Percentiles rank a stretch among this genome's conserved stretches.
Evolutionary conservation across 768 basidiomycete species (phyloP).

Genomic region (Russula sp.): DNA sequence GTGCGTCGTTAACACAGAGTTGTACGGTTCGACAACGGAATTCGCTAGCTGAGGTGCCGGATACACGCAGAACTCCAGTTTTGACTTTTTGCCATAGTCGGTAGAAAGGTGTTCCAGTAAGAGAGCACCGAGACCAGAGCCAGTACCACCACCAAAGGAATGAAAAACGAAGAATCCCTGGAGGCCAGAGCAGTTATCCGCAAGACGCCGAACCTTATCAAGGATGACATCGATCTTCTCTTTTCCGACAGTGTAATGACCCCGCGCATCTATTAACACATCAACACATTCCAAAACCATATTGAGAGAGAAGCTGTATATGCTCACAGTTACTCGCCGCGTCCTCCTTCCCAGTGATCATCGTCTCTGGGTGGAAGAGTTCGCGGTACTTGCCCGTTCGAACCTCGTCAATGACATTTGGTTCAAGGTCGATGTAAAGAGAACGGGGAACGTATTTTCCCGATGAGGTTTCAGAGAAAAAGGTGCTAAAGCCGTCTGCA

Average conservation of each 20-base stretch:
- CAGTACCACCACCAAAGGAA: conserved; percentile 99
- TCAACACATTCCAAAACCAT: neutral
- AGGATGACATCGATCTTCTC: conserved; percentile 95
- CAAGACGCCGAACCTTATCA: conserved; percentile 93
- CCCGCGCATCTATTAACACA: conserved; percentile 73
- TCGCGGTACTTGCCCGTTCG: conserved; percentile 91
- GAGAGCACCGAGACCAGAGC: conserved; percentile 97
- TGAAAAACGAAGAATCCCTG: conserved; percentile 99
- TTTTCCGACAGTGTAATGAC: conserved; percentile 98
- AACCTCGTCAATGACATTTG: conserved; percentile 97
- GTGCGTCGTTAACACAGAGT: conserved; percentile 95
- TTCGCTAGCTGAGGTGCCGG: conserved; percentile 89
- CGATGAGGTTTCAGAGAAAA: conserved; percentile 96
- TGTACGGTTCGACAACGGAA: conserved; percentile 98
- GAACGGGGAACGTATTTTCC: conserved; percentile 98
- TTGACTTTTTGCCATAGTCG: conserved; percentile 56
- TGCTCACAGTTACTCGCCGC: conserved; percentile 95
- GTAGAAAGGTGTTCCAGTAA: conserved; percentile 93
- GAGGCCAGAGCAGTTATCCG: conserved; percentile 96
- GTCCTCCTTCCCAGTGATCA: conserved; percentile 98
- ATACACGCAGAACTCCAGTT: conserved; percentile 90
- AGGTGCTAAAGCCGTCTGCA: conserved; percentile 95
- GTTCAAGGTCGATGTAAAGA: conserved; percentile 95
- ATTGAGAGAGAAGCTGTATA: neutral
- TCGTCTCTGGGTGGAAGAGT: conserved; percentile 98